Evolutionary conservation across 2,329 filamentous ascomycete species (phyloP).

Genomic region (Chaetomium sp.): DNA sequence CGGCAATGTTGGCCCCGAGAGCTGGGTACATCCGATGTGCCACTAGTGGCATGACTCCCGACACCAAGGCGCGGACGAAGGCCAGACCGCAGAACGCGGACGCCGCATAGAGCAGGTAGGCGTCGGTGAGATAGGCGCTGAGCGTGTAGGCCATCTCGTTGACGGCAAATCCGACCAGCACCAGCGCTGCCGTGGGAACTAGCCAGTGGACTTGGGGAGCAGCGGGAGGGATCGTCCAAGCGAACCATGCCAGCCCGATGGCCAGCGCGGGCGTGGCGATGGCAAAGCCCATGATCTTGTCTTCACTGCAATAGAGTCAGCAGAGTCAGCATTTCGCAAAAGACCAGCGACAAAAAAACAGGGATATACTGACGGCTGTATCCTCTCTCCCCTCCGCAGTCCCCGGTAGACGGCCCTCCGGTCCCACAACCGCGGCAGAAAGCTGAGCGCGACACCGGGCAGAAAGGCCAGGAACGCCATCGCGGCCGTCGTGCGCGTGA

Average conservation of each 20-base stretch:
- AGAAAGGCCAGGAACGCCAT: background rate
- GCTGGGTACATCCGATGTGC: background rate
- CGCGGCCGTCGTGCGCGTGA: background rate
- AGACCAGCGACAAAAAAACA: background rate
- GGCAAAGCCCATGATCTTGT: background rate
- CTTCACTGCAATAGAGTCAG: background rate
- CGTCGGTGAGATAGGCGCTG: background rate
- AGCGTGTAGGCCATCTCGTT: conserved; percentile 5
- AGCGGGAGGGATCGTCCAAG: background rate
- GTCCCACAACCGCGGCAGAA: background rate
- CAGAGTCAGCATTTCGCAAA: background rate
- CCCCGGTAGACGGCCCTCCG: background rate
- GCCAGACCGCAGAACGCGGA: background rate
- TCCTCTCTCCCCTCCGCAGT: background rate
- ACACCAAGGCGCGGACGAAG: background rate
- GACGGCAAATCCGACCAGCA: background rate
- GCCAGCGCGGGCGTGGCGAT: background rate
- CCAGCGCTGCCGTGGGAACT: background rate
- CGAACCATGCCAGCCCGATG: background rate
- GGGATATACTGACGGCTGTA: background rate
- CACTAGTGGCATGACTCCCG: background rate
- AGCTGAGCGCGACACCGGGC: background rate
- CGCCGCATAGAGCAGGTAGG: background rate
- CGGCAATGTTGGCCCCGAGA: background rate
- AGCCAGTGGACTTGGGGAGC: background rate